Percentiles rank a stretch among this genome's conserved stretches.
phyloP scores from a whole-genome alignment of 2,329 filamentous ascomycete species.

The Monosporascus sp. region DNA sequence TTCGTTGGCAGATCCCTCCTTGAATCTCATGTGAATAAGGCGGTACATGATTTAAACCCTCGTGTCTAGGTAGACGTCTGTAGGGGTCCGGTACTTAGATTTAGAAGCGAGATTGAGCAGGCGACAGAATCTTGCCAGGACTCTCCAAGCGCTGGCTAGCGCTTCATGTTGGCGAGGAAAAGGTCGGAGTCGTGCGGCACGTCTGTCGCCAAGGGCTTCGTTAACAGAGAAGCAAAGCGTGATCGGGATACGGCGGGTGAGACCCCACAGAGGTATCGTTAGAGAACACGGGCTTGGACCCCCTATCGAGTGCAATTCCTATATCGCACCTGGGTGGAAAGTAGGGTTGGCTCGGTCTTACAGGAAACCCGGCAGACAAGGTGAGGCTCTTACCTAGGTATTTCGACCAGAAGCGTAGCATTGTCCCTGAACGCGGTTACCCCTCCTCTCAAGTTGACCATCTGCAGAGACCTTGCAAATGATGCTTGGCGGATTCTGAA shows the following conservation, averaged over 20 bases:
- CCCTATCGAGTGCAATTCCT: constrained; percentile 9
- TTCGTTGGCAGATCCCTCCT: constrained; percentile 25
- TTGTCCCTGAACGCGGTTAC: constrained; percentile 24
- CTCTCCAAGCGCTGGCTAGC: constrained; percentile 16
- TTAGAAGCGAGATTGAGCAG: constrained; percentile 21
- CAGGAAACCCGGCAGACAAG: neutral
- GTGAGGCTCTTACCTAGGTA: constrained; percentile 10
- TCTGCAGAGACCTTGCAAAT: constrained; percentile 32
- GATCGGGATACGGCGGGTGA: constrained; percentile 7
- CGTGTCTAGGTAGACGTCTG: constrained; percentile 15
- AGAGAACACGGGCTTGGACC: constrained; percentile 13
- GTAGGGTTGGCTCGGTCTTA: neutral
- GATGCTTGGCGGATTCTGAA: constrained; percentile 21
- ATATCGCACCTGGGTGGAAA: constrained; percentile 10
- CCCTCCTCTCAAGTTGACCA: constrained; percentile 33
- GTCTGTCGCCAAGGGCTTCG: neutral
- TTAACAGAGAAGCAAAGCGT: neutral
- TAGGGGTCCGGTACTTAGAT: constrained; percentile 9
- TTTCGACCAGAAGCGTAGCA: constrained; percentile 30
- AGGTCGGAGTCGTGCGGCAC: neutral
- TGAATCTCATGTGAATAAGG: constrained; percentile 29
- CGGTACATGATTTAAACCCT: constrained; percentile 37
- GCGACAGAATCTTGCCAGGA: constrained; percentile 18
- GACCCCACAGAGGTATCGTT: constrained; percentile 4
- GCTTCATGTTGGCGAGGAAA: neutral